These are phyloP conservation scores for Macadamia integrifolia DNA, from an alignment of 164 flowering plant species.

Conservation along the genomic window DNA sequence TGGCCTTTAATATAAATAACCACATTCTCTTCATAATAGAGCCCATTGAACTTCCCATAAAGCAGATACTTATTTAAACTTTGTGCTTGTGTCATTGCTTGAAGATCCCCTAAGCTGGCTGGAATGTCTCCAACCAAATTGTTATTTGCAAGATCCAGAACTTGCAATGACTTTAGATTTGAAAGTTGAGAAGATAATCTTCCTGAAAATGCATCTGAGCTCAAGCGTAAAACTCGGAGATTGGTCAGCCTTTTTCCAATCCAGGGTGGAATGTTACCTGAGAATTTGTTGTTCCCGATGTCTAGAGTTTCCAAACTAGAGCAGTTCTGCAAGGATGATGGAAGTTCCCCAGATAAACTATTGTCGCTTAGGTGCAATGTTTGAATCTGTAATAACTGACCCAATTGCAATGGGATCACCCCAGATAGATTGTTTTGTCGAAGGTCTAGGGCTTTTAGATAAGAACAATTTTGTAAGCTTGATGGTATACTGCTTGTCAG, in stretches of 20 bases:
- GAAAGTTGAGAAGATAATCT: slow-evolving; percentile 22
- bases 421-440: slow-evolving; percentile 32
- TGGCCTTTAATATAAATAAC: slow-evolving; percentile 19
- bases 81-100: slow-evolving; percentile 20
- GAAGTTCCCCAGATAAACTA: slow-evolving; percentile 32
- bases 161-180: slow-evolving; percentile 24
- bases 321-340: slow-evolving; percentile 26
- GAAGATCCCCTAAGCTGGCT: slow-evolving; percentile 15
- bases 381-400: slow-evolving; percentile 29
- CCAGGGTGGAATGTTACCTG: slow-evolving; percentile 35
- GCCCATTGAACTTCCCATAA: slow-evolving; percentile 23
- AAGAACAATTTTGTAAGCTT: slow-evolving; percentile 26
- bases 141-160: slow-evolving; percentile 41
- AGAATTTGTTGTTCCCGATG: slow-evolving; percentile 30
- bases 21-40: slow-evolving; percentile 30
- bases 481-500: slow-evolving; percentile 39
- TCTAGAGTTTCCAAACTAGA: slow-evolving; percentile 33
- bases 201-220: slow-evolving; percentile 29
- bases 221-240: slow-evolving; percentile 26
- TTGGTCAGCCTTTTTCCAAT: slow-evolving; percentile 15
- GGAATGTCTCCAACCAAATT: slow-evolving; percentile 38
- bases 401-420: slow-evolving; percentile 29
- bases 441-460: slow-evolving; percentile 33
- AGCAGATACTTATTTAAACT: slow-evolving; percentile 10
- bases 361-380: slow-evolving; percentile 34